Evolutionary conservation across 2,329 filamentous ascomycete genomes (phyloP).

Genomic region (Neonectria punicea): DNA sequence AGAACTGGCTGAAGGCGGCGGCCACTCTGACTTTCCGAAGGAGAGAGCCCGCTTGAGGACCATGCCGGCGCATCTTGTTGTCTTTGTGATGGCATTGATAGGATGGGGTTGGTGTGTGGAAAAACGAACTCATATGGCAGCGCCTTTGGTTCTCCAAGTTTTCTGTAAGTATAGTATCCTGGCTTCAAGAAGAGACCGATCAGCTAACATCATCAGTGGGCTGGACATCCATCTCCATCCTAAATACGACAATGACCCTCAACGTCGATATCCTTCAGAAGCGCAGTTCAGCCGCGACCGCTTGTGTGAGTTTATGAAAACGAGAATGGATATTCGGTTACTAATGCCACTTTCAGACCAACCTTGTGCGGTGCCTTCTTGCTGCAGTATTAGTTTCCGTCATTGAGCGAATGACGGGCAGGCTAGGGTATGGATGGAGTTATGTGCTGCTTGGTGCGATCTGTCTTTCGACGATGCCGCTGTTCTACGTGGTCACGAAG

Average conservation of each 20-base stretch:
- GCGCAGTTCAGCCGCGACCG: constrained; percentile 19
- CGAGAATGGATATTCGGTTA: background rate
- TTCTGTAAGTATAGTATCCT: constrained; percentile 12
- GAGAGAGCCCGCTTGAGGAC: constrained; percentile 18
- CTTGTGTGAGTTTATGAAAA: constrained; percentile 12
- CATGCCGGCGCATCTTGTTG: constrained; percentile 10
- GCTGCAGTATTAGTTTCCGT: constrained; percentile 23
- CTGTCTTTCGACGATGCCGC: constrained; percentile 5
- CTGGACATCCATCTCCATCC: constrained; percentile 21
- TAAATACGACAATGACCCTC: constrained; percentile 26
- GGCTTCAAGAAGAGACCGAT: background rate
- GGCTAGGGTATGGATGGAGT: constrained; percentile 22
- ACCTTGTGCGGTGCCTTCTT: constrained; percentile 21
- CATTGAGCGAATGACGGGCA: constrained; percentile 16
- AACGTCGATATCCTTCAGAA: constrained; percentile 19
- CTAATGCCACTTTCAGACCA: constrained; percentile 2
- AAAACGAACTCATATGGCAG: constrained; percentile 11
- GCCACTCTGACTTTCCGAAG: constrained; percentile 5
- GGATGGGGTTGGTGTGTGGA: constrained; percentile 24
- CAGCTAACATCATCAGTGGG: constrained; percentile 14
- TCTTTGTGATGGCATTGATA: constrained; percentile 18
- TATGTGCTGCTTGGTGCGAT: constrained; percentile 21
- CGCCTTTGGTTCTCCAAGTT: constrained; percentile 19
- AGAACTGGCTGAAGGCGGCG: background rate
- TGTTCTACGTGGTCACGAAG: constrained; percentile 17